phyloP scores from a whole-genome alignment of 257 asterid genomes.

The Buddleja alternifolia region DNA sequence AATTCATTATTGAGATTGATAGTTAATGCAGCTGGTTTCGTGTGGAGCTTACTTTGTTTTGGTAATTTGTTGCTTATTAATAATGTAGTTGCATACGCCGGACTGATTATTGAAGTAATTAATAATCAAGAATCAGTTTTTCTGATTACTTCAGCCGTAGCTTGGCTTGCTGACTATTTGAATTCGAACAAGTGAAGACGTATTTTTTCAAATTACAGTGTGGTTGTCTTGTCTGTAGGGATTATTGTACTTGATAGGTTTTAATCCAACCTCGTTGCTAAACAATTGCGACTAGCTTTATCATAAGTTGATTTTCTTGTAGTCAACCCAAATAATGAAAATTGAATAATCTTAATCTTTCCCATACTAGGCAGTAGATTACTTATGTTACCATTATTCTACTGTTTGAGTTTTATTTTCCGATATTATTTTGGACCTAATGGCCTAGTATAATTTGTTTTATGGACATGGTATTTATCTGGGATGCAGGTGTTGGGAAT shows the following conservation, averaged over 20 bases:
- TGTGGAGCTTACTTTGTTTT: conserved; percentile 5
- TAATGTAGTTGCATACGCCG: not conserved
- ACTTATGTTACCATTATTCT: not conserved
- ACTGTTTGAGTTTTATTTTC: not conserved
- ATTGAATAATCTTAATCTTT: conserved; percentile 8
- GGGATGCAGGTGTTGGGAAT: conserved; percentile 79
- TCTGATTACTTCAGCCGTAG: conserved; percentile 3
- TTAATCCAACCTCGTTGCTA: not conserved
- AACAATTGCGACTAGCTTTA: not conserved
- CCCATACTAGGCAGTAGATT: not conserved
- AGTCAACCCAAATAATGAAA: conserved; percentile 5
- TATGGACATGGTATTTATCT: conserved; percentile 8
- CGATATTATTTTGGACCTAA: conserved; percentile 11
- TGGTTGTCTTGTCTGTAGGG: conserved; percentile 14
- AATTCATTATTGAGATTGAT: not conserved
- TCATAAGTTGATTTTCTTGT: not conserved
- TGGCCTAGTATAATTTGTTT: conserved; percentile 8
- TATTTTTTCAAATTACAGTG: not conserved
- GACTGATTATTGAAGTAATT: conserved; percentile 14
- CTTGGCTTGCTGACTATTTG: conserved; percentile 7
- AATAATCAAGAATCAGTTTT: conserved; percentile 19
- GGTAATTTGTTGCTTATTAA: conserved; percentile 4
- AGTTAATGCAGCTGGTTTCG: not conserved
- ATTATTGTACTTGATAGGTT: not conserved
- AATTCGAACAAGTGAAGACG: not conserved